Base-by-base conservation (phyloP, 2,329 filamentous ascomycete species). In the Talaromyces verruculosus region DNA sequence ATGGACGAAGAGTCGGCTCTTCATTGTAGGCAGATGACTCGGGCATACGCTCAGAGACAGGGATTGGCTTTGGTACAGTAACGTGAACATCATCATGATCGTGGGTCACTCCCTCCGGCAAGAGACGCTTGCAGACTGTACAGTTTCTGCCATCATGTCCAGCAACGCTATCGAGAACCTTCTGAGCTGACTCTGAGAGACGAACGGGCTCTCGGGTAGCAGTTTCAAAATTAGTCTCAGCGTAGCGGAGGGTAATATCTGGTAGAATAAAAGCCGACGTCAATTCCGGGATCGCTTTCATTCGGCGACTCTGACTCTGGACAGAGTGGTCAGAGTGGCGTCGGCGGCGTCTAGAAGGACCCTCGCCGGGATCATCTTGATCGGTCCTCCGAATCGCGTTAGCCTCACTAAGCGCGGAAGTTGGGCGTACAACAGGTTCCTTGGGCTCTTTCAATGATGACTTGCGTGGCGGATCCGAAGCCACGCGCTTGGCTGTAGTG, bases 231-330 rank as follows among this genome's bases (percentile, higher is more conserved):
- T 22, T 22, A 22, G 22, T 22, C 2, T 75, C 71, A 47, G 73
- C 69, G 61, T 74, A 72, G 62, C 72, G 72, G 73, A 88, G 76
- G 22, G 86, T 88, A 70, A 89, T 87, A 69, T 89, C 87, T 11
- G 86, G 86, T 5, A 89, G 76, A 68, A 89, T 88, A 72, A 88
- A 88, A 5, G 85, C 87, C 2, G 86, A 89, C 5, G 87, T 89
- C 84, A 87, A 84, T 65, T 87, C 85, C 30, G 81, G 79, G 15
- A 79, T 77, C 43, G 77, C 77, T 45, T 79, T 81, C 33, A 80
- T 82, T 55, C 82, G 83, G 60, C 84, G 82, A 10, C 81, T 81
- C 62, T 81, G 81, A 37, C 82, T 82, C 5, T 83, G 73, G 43
- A 82, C 77, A 0, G 85, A 85, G 51, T 78, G 71, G 15, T 84